These are phyloP conservation scores for Aquilaria agallochum DNA, from an alignment of 441 rosid genomes.

Conservation along the genomic window DNA sequence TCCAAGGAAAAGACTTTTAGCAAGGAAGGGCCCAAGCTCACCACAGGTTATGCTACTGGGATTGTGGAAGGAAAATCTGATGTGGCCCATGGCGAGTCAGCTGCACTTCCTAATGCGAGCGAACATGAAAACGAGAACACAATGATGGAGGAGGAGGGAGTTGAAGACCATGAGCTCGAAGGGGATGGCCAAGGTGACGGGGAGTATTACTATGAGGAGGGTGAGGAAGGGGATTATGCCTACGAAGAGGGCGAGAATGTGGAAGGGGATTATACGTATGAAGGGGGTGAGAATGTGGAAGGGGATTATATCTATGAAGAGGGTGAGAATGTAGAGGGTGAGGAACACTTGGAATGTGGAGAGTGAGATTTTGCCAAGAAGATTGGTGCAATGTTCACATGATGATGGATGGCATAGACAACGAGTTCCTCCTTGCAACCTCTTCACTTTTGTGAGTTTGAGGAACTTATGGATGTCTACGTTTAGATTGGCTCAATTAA, in stretches of 20 bases:
- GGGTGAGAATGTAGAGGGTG: slow-evolving; percentile 44
- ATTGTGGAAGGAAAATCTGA: slow-evolving; percentile 20
- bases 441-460: slow-evolving; percentile 8
- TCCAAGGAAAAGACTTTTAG: slow-evolving; percentile 17
- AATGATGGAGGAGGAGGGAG: slow-evolving; percentile 36
- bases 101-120: slow-evolving; percentile 24
- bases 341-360: slow-evolving; percentile 26
- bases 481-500: slow-evolving; percentile 15
- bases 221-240: slow-evolving; percentile 58
- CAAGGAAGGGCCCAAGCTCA: slow-evolving; percentile 28
- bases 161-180: slow-evolving; percentile 51
- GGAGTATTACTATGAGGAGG: slow-evolving; percentile 61
- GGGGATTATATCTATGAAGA: slow-evolving; percentile 30
- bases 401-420: slow-evolving; percentile 4
- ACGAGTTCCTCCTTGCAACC: slow-evolving; percentile 5
- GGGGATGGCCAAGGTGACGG: slow-evolving; percentile 51
- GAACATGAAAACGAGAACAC: slow-evolving; percentile 37
- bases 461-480: slow-evolving; percentile 8
- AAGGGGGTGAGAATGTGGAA: slow-evolving; percentile 54
- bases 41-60: neutral
- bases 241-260: slow-evolving; percentile 61
- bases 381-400: slow-evolving; percentile 45
- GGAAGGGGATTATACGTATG: slow-evolving; percentile 45
- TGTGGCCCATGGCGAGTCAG: slow-evolving; percentile 23
- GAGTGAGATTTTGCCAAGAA: slow-evolving; percentile 48